Evolutionary conservation across 306 rosid species (phyloP), one percentile per base, ranked within the genome.

Genomic region (Glycine soja): DNA sequence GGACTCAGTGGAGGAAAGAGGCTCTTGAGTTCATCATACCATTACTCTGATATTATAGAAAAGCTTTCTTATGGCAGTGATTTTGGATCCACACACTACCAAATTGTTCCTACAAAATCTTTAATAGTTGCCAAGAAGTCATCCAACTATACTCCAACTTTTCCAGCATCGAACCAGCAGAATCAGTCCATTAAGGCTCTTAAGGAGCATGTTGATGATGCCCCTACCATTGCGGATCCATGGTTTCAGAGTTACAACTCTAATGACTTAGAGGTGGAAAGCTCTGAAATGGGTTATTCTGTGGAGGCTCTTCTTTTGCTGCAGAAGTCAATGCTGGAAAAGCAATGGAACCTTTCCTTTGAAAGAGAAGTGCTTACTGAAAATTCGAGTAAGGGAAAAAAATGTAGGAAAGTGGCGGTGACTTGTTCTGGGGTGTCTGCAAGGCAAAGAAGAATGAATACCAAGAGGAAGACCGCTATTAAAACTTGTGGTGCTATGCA

Each of bases 401-500:
- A 34, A 13, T 36, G 30, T 34, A 82, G 84, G 81, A 90, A 88
- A 80, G 85, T 88, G 53, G 83, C 40, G 0, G 90, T 95, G n/a
- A 91, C 92, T 82, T 91, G 89, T 87, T 95, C 99, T n/a, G 99
- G 99, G 56, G 86, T 95, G 57, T 95, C 99, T 77, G 99, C 99
- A 11, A 89, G 99, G 77, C 98, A 92, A 77, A 89, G 99, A 84
- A 95, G 99, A 88, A 77, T 91, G 56, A 84, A 30, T 70, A 67
- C 74, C 14, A 90, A 85, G 87, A 89, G 87, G 88, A 93, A 83
- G 80, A 36, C 53, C 38, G 61, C 71, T 14, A 10, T 86, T 73
- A 87, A 79, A 79, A 70, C 63, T 46, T 81, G 82, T 80, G 79
- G 82, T 86, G 67, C 77, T 66, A 74, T 78, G 81, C 91, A 84